Base-by-base conservation (phyloP, 805 yeast genomes). In the Ogataea polymorpha region DNA sequence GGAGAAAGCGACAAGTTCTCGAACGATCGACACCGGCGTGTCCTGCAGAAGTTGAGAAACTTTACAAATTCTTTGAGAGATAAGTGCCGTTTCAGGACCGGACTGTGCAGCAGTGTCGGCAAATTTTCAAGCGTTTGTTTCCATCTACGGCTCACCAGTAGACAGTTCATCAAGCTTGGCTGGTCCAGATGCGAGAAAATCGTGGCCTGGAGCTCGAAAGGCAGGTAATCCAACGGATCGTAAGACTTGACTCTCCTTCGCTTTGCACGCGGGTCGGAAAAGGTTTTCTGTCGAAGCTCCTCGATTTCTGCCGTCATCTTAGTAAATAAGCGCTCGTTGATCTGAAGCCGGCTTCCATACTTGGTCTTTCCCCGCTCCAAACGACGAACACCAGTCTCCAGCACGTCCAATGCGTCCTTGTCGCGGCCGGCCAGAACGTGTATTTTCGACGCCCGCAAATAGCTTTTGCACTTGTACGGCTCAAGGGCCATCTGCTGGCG, bases 391-490 rank as follows among this genome's bases (percentile, higher is more conserved):
- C 79, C 80, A 21, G 49, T 44, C 35, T 65, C 67, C 37, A 65
- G 57, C 2, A 53, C 50, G 27, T 60, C 58, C 44, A 63, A 65
- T 2, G 78, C 72, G 14, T 67, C 69, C 1, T 48, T 21, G 3
- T 62, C 52, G 15, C 61, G 50, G 1, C 58, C 58, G 28, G 53
- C 40, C 8, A 44, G 38, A 17, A 45, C 11, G 16, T 63, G 51
- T 3, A 73, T 45, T 48, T 74, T 75, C 2, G 70, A 67, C 3
- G 59, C 54, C 25, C 81, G 50, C 26, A 76, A 55, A 46, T 75
- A 74, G 1, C 77, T 78, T 51, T 73, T 75, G 53, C 76, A 71
- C 13, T 72, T 63, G 18, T 68, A 49, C 0, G 78, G 79, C 25
- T 73, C 75, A 3, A 63, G 14, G 11, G 45, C 44, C 3, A 70